These are phyloP conservation scores for Cercospora nicotianae DNA, from an alignment of 2,329 filamentous ascomycete genomes.

Conservation along the genomic window DNA sequence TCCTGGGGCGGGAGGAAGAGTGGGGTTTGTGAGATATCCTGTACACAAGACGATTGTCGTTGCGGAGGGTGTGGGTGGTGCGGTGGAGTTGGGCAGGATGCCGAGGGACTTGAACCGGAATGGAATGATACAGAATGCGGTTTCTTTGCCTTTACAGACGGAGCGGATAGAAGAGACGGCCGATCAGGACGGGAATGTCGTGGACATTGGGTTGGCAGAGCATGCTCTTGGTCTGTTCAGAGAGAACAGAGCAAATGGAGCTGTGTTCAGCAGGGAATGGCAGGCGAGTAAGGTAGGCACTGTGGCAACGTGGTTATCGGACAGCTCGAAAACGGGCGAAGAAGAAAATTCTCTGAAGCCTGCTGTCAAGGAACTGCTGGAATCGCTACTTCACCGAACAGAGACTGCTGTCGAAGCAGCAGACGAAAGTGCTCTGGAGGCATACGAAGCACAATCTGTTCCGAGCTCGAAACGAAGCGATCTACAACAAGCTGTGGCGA, in stretches of 20 bases:
- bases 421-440: conserved; percentile 47
- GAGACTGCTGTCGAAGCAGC: conserved; percentile 50
- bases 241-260: conserved; percentile 37
- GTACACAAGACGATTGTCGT: conserved; percentile 81
- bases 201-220: conserved; percentile 65
- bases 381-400: conserved; percentile 63
- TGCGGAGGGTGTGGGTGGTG: conserved; percentile 69
- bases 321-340: conserved; percentile 34
- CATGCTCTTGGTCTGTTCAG: conserved; percentile 57
- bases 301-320: conserved; percentile 32
- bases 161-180: background rate
- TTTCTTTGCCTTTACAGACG: conserved; percentile 54
- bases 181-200: conserved; percentile 34
- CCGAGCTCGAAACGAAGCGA: conserved; percentile 47
- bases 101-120: conserved; percentile 37
- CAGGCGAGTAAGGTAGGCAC: conserved; percentile 35
- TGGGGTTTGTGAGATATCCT: conserved; percentile 71
- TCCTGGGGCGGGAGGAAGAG: conserved; percentile 61
- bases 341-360: conserved; percentile 58
- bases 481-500: conserved; percentile 61
- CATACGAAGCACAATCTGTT: conserved; percentile 38
- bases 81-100: conserved; percentile 54
- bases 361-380: conserved; percentile 65
- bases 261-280: conserved; percentile 39
- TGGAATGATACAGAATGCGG: conserved; percentile 54